phyloP scores from a whole-genome alignment of 1,139 yeast species.

The Lodderomyces orthopsilosis region DNA sequence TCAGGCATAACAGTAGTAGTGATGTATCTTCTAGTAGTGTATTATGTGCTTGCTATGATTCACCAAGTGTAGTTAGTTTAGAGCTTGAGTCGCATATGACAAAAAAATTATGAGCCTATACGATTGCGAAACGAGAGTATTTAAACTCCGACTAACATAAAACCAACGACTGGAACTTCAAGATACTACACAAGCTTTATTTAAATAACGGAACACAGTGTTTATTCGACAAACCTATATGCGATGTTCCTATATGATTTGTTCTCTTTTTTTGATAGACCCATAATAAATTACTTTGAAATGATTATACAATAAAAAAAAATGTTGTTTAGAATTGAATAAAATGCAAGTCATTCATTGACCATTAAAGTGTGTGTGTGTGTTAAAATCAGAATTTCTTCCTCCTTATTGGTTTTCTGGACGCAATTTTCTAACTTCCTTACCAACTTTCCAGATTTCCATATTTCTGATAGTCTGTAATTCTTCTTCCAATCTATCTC shows the following conservation, averaged over 20 bases:
- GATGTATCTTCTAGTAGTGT: neutral
- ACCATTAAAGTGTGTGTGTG: slow-evolving; percentile 17
- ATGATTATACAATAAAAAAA: slow-evolving; percentile 11
- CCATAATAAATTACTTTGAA: slow-evolving; percentile 6
- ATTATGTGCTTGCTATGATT: neutral
- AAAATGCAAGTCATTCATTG: slow-evolving; percentile 32
- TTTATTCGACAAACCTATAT: slow-evolving; percentile 46
- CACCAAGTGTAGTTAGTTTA: too few species aligned
- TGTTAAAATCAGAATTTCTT: neutral
- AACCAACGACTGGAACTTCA: neutral
- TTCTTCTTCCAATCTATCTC: slow-evolving; percentile 93
- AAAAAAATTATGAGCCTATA: neutral
- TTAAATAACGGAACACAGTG: slow-evolving; percentile 17
- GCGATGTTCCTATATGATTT: slow-evolving; percentile 7
- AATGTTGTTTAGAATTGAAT: slow-evolving; percentile 18
- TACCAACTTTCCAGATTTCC: slow-evolving; percentile 99
- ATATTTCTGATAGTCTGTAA: slow-evolving; percentile 88
- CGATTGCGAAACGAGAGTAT: neutral
- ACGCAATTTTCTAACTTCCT: slow-evolving; percentile 98
- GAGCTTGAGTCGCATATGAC: neutral
- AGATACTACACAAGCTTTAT: neutral
- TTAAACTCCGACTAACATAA: neutral
- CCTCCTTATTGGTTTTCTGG: slow-evolving; percentile 84
- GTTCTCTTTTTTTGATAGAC: slow-evolving; percentile 4
- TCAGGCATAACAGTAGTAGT: neutral